Base-by-base conservation (phyloP, 1,284 basidiomycete species). In the Ceratobasidium sp. region DNA sequence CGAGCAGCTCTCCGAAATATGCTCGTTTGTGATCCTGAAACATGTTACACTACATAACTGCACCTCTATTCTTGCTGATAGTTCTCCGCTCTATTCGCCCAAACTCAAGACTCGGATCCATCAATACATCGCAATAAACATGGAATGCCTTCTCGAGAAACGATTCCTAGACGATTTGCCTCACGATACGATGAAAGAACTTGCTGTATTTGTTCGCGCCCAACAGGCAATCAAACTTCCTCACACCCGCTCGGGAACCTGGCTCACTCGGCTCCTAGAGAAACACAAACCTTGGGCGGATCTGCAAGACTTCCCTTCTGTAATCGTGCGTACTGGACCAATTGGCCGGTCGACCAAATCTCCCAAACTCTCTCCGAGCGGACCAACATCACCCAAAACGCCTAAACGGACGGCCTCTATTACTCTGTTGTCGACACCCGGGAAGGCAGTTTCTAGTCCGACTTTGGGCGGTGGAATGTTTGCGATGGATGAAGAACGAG, bases 61-160 rank as follows among this genome's bases (percentile, higher is more conserved):
- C 0, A 94, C 92, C 75, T 91, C 93, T 77, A 87, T 99, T 39
- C 91, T 98, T 46, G 86, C 91, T 44, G 95, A 98, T 66, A 96
- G 97, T 0, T 90, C 92, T 0, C 91, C 95, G 83, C 94, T 93
- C 85, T 89, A 96, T 81, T 94, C 94, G 0, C 84, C 86, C 20
- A 89, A 91, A 4, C 91, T 99, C 73, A 90, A 92, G 42, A 88
- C 90, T 28, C 90, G 92, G 67, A 88, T 97, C 20, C 94, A 97
- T 84, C 90, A 90, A 58, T 99, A 97, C 85, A 93, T 97, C 81
- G 87, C 91, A 1, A 90, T 91, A 78, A 97, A 95, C 83, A 89
- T 98, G 87, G 98, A 99, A 84, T 92, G 93, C 0, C 89, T 98
- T 75, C 89, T 99, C 28, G 96, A 98, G 84, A 89, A 88, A 42